Base-by-base conservation (phyloP, 192 early-diverging fungal genomes). In the Backusella mclennaniae region DNA sequence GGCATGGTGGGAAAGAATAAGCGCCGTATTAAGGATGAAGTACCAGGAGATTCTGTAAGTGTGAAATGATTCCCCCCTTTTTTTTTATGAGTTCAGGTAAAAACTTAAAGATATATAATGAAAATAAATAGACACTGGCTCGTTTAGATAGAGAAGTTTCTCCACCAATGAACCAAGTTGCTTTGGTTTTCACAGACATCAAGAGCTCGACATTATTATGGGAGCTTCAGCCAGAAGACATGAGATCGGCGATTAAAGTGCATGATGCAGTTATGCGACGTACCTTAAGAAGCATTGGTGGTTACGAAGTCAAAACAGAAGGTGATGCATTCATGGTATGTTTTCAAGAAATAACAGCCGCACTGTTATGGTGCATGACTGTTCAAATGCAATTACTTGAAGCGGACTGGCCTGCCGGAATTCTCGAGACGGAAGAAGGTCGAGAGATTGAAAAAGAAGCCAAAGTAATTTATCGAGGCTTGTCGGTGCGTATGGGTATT, bases 241-340 rank as follows among this genome's bases (percentile, higher is more conserved):
- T 97, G 96, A 86, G 92, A 59, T 86, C 89, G 67, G 95, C 96
- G 1, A 94, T 96, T 79, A 93, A 95, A 82, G 88, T 91, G 19
- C 96, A 97, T 80, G 94, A 96, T 76, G 71, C 82, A 49, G 86
- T 93, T 5, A 95, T 97, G 94, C 87, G 96, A 11, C 89, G 93
- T 69, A 87, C 92, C 56, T 84, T 97, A 36, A 89, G 93, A 66
- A 88, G 87, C 29, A 91, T 93, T 63, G 94, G 95, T 41, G 96
- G 96, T 21, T 97, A 97, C 74, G 96, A 97, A 77, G 96, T 97
- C 53, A 97, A 97, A 79, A 97, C 95, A 1, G 96, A 97, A 84
- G 96, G 96, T 66, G 96, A 97, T 76, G 95, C 95, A 19, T 94
- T 97, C 77, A 97, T 97, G 93, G 95, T 96, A 23, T 93, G 90